Base-by-base conservation (phyloP, 768 basidiomycete species). In the Daedalea quercina region DNA sequence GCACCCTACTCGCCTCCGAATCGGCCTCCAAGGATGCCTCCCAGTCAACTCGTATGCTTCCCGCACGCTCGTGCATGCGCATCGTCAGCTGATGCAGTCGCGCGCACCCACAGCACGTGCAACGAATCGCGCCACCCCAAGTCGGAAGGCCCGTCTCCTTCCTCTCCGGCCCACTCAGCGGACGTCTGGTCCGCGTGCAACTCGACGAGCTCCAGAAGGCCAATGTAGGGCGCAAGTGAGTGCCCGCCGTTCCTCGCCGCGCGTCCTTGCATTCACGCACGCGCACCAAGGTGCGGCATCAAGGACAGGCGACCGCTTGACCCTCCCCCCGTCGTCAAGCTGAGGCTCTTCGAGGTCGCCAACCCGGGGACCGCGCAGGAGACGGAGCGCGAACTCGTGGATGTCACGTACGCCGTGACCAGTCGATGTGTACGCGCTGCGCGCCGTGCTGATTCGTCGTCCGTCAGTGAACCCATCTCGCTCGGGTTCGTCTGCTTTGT, bases 401-500 rank as follows among this genome's bases (percentile, higher is more conserved):
- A 56, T 31, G 57, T 54, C 33, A 58, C 54, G 62, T 62, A 28
- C 19, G 26, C 25, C 25, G 22, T 24, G n/a, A n/a, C n/a, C 37
- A 40, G 6, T 40, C 4, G 19, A 17, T 17, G 6, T 7, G 23
- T 23, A 20, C 12, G 3, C 9, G 9, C 19, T 23, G 9, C 37
- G 37, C 19, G 7, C 15, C 4, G 3, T 25, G 22, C 13, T 44
- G 6, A 25, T 20, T 44, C 12, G 23, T 9, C 13, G 12, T 20
- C 17, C 20, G 19, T 20, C 3, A 51, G 52, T 20, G 52, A 47
- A 31, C 37, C 23, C 9, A 34, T 50, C 34, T 17, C 47, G 0
- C 46, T 80, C 25, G 89, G 88, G 2, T 72, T 88, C 13, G 65
- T 90, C n/a, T 90, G 89, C 66, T 85, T 82, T 2, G 84, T 87